phyloP scores from a whole-genome alignment of 2,329 filamentous ascomycete genomes.

The Orbilia oligospora region DNA sequence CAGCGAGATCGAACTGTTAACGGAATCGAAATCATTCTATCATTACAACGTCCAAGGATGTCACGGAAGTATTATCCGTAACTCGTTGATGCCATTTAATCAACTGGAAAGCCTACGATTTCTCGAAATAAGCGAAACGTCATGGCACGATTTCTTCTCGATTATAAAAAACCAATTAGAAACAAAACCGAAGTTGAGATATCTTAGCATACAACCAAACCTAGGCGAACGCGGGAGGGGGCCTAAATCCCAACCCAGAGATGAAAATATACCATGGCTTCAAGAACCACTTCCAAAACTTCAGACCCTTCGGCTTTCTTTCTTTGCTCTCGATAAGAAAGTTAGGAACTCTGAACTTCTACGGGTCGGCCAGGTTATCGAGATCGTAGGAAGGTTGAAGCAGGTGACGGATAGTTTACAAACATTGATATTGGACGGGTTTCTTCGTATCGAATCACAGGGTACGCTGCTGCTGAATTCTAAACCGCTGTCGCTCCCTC shows the following conservation, averaged over 20 bases:
- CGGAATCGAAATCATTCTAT: constrained; percentile 12
- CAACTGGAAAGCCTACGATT: constrained; percentile 5
- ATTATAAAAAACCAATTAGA: constrained; percentile 35
- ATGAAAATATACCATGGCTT: neutral
- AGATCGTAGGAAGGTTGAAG: neutral
- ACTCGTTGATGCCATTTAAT: constrained; percentile 14
- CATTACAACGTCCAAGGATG: constrained; percentile 17
- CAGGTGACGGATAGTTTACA: neutral
- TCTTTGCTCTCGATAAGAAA: neutral
- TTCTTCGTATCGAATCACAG: neutral
- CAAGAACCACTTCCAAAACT: neutral
- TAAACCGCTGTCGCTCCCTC: constrained; percentile 12
- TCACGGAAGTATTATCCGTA: neutral
- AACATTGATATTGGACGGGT: constrained; percentile 18
- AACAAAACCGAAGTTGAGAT: constrained; percentile 25
- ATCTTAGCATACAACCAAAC: constrained; percentile 19
- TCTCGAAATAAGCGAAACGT: constrained; percentile 10
- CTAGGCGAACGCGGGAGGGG: neutral
- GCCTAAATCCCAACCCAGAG: neutral
- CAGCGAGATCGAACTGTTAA: neutral
- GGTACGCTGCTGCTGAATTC: neutral
- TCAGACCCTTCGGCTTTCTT: constrained; percentile 7
- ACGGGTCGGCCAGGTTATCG: constrained; percentile 1
- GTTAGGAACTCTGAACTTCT: neutral
- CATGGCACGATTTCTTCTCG: constrained; percentile 1